Conservation (phyloP, 169 alveolate species). For the Toxoplasma gondii region DNA sequence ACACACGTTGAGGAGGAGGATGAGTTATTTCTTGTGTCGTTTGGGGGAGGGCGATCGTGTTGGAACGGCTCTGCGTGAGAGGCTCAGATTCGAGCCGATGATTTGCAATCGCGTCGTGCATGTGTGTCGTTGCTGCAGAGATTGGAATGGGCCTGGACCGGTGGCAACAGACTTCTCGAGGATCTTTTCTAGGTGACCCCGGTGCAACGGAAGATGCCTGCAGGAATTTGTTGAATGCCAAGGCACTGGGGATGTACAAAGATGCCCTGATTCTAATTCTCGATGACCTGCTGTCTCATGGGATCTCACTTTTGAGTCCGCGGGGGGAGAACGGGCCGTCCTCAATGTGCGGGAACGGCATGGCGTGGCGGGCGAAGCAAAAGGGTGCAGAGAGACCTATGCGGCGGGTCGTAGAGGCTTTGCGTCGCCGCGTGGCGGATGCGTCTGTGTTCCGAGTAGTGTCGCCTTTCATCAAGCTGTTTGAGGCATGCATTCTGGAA, state of each 20-base stretch:
- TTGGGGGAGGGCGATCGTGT: too few relatives aligned
- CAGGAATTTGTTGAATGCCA: not conserved
- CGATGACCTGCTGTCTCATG: constrained; percentile 25
- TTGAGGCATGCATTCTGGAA: constrained; percentile 30
- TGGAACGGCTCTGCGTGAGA: too few relatives aligned
- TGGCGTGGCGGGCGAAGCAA: not conserved
- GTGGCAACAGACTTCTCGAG: not conserved
- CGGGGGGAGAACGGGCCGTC: constrained; percentile 9
- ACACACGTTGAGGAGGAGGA: too few relatives aligned
- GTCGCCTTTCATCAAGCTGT: constrained; percentile 28
- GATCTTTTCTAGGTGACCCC: not conserved
- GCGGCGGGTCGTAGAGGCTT: not conserved
- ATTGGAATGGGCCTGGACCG: not conserved
- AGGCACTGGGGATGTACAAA: constrained; percentile 12
- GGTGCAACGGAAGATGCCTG: constrained; percentile 26
- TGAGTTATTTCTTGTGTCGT: too few relatives aligned
- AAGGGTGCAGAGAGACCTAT: not conserved
- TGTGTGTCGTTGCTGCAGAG: not conserved
- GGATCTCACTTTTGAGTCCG: not conserved
- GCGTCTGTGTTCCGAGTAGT: not conserved
- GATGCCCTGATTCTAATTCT: not conserved
- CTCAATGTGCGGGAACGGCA: not conserved
- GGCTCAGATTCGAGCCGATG: too few relatives aligned
- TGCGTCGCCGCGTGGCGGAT: not conserved
- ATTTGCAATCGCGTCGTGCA: not conserved